Evolutionary conservation across 1,139 yeast species (phyloP).

Genomic region (Maudiozyma humilis): DNA sequence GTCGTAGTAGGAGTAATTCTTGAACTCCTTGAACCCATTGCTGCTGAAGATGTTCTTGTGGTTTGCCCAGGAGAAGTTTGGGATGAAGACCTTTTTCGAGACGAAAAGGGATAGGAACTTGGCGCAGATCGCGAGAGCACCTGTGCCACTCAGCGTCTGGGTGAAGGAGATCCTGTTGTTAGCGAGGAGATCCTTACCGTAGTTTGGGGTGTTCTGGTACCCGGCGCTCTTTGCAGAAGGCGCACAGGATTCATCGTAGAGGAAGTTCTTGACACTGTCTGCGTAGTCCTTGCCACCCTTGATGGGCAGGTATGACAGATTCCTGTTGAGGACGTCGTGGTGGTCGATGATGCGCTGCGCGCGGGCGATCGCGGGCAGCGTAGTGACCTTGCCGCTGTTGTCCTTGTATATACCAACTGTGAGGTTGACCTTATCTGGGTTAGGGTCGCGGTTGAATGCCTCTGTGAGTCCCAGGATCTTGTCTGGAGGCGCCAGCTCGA

Average conservation of each 20-base stretch:
- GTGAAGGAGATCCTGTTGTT: conserved; percentile 9
- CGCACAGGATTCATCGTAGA: conserved; percentile 48
- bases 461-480: conserved; percentile 63
- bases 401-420: conserved; percentile 95
- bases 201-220: neutral
- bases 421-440: conserved; percentile 67
- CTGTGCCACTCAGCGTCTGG: conserved; percentile 91
- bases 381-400: conserved; percentile 75
- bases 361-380: conserved; percentile 68
- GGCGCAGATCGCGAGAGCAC: conserved; percentile 85
- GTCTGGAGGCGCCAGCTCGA: conserved; percentile 54
- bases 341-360: conserved; percentile 42
- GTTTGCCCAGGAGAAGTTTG: conserved; percentile 94
- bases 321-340: conserved; percentile 43
- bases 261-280: conserved; percentile 58
- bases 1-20: conserved; percentile 46
- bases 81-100: conserved; percentile 54
- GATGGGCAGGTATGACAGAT: conserved; percentile 49
- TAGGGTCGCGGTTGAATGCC: conserved; percentile 46
- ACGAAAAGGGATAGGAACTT: conserved; percentile 46
- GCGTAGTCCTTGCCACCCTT: conserved; percentile 66
- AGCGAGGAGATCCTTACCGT: conserved; percentile 16
- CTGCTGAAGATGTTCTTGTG: conserved; percentile 54
- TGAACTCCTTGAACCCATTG: conserved; percentile 24
- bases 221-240: neutral